Base-by-base conservation (phyloP, 1,284 basidiomycete genomes). In the Malassezia furfur region DNA sequence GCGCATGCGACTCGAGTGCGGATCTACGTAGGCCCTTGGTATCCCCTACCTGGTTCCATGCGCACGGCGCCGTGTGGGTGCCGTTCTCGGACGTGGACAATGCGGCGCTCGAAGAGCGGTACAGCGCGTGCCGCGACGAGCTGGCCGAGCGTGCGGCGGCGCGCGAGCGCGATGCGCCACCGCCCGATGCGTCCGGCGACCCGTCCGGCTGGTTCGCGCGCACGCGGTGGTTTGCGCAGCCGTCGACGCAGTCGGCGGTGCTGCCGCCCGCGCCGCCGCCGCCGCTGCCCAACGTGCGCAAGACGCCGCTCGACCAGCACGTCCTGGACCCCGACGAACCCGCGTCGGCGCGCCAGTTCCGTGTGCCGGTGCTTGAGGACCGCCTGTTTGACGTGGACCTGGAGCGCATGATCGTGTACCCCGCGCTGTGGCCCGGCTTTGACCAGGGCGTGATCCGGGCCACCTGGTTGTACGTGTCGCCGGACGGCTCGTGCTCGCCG, bases 391-490 rank as follows among this genome's bases (percentile, higher is more conserved):
- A 72, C 35, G 72, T 72, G 31, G 68, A 74, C 31, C 52, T 72
- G 35, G 56, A 60, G 19, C 48, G 41, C n/a, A 70, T 70, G 72
- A 60, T 60, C 5, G 62, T 77, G 21, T 75, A 65, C 43, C 76
- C 76, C 2, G 73, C 69, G 43, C 76, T 77, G 47, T 77, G 75
- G 75, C 67, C 68, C 47, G 75, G 75, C 12, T 64, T 64, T 3
- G 60, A 67, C 25, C 70, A 77, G 40, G 62, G 65, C 22, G 67
- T 76, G 12, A 63, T 74, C 3, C 64, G 68, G 1, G 68, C 69
- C 0, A 72, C 68, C 2, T 77, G 76, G 76, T 76, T 77, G 65
- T 77, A 76, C 58, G 67, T 70, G 2, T 59, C 66, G 2, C 56
- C 63, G 15, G 64, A 62, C 57, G 70, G 56, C 32, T 59, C 62